Evolutionary conservation across 2,329 filamentous ascomycete species (phyloP), one percentile per base, ranked within the genome.

Genomic region (Ophioceras dolichostomum): DNA sequence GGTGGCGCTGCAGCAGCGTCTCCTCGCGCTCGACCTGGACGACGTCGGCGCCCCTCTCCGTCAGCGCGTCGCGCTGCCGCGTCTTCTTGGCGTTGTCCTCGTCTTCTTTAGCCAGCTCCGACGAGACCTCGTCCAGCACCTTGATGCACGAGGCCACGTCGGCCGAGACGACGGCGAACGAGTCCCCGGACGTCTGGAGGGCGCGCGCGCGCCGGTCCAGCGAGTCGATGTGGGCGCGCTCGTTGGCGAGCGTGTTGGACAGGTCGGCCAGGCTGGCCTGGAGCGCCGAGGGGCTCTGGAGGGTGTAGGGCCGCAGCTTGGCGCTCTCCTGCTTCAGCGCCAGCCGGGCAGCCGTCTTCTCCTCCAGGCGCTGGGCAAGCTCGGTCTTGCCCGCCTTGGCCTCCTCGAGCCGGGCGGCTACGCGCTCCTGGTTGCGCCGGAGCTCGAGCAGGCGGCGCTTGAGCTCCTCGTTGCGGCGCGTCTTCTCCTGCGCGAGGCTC

Each of bases 11-110:
- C 41, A 96, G 67, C 46, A 95, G 67, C 14, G 78, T 73, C 63
- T 96, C 88, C 14, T 84, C 83, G 41, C 89, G 73, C 57, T 96
- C 91, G 4, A 96, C 83, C 56, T 96, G 88, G 43, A 85, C 76
- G 14, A 93, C 87, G 49, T 85, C 93, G 49, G 91, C 93, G 34
- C 83, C 83, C 40, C 86, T 75, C 54, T 95, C 88, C 2, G 83
- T 81, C 5, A 98, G 73, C 2, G 85, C 84, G 47, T 98, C 91
- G 39, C 82, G 73, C 53, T 95, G 89, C 52, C 79, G 77, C 9
- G 79, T 71, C 39, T 88, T 89, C 43, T 83, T 77, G 8, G 78
- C 72, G 47, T 84, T 76, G 57, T 94, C 88, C 41, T 96, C 88
- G 32, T 96, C 89, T 58, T 96, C 89, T 56, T 89, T 93, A 32